Conservation (phyloP, 306 rosid genomes). For the Fragaria vesca region DNA sequence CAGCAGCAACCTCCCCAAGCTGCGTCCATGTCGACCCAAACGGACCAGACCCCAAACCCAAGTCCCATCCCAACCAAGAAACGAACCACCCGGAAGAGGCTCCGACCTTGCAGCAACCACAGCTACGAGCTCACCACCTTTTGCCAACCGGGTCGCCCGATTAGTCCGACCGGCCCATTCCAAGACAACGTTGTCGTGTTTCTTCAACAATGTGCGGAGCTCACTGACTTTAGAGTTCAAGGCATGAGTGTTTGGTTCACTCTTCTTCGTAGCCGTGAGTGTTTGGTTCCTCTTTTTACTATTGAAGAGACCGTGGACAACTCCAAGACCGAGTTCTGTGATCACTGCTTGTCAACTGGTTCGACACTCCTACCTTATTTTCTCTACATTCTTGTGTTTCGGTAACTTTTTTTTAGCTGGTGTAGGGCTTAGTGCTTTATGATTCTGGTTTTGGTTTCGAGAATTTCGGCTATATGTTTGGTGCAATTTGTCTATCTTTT, state of each 20-base stretch:
- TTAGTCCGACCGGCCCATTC: constrained; percentile 44
- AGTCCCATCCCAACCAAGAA: background rate
- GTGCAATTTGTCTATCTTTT: background rate
- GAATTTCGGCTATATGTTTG: background rate
- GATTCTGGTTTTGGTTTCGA: background rate
- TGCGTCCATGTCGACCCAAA: background rate
- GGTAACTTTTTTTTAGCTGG: background rate
- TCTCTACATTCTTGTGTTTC: background rate
- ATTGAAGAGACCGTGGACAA: constrained; percentile 59
- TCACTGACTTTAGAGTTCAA: constrained; percentile 45
- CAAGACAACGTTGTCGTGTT: constrained; percentile 60
- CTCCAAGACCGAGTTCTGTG: constrained; percentile 52
- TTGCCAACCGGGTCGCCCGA: constrained; percentile 56
- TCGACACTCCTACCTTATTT: background rate
- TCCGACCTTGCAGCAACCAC: background rate
- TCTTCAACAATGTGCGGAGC: constrained; percentile 65
- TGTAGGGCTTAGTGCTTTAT: too few species aligned
- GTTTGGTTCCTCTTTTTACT: constrained; percentile 64
- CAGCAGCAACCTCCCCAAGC: background rate
- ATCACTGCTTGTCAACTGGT: constrained; percentile 82
- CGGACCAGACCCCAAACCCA: background rate
- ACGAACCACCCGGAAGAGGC: background rate
- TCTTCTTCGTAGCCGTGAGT: constrained; percentile 52
- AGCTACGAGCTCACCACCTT: constrained; percentile 46
- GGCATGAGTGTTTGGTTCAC: constrained; percentile 70